Percentiles rank a stretch among this genome's conserved stretches.
These are phyloP conservation scores for Monosporascus sp. DNA, from an alignment of 2,329 filamentous ascomycete genomes.

Conservation along the genomic window DNA sequence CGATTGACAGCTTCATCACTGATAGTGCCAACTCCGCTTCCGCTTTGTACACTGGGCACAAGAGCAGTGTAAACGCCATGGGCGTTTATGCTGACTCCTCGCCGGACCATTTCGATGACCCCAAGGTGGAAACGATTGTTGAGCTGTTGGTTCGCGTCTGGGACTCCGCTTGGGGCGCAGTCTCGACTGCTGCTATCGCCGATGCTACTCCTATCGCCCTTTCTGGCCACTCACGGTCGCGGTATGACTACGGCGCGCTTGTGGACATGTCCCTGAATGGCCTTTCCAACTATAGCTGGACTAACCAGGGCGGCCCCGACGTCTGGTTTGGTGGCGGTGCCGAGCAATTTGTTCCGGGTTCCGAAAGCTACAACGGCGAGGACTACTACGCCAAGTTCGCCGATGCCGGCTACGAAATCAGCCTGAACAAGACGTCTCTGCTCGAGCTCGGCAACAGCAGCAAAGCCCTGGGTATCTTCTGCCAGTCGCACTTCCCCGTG, in stretches of 20 bases:
- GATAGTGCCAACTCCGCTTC: constrained; percentile 82
- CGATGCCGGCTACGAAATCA: constrained; percentile 66
- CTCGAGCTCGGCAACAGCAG: constrained; percentile 48
- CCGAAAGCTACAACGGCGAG: constrained; percentile 60
- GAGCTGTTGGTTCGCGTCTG: constrained; percentile 69
- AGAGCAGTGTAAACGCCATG: constrained; percentile 76
- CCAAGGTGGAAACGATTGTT: constrained; percentile 79
- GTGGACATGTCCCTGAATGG: constrained; percentile 74
- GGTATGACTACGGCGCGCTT: constrained; percentile 63
- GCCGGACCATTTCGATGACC: constrained; percentile 68
- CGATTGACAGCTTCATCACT: constrained; percentile 78
- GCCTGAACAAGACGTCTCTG: constrained; percentile 69
- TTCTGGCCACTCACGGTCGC: constrained; percentile 65
- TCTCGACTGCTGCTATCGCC: constrained; percentile 75
- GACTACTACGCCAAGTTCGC: constrained; percentile 77
- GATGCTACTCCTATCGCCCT: constrained; percentile 79
- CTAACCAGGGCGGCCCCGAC: constrained; percentile 66
- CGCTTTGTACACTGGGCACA: constrained; percentile 77
- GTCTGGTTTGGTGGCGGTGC: constrained; percentile 80
- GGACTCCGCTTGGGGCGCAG: constrained; percentile 56
- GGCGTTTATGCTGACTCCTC: constrained; percentile 77
- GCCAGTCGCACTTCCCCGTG: constrained; percentile 67
- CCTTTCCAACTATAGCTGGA: constrained; percentile 77
- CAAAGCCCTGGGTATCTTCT: constrained; percentile 73
- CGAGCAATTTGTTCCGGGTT: constrained; percentile 68